A percentile compares a stretch with the other conserved stretches of the same genome.
These are phyloP conservation scores for Macrophomina pseudophaseolina DNA, from an alignment of 2,329 filamentous ascomycete genomes.

Conservation along the genomic window DNA sequence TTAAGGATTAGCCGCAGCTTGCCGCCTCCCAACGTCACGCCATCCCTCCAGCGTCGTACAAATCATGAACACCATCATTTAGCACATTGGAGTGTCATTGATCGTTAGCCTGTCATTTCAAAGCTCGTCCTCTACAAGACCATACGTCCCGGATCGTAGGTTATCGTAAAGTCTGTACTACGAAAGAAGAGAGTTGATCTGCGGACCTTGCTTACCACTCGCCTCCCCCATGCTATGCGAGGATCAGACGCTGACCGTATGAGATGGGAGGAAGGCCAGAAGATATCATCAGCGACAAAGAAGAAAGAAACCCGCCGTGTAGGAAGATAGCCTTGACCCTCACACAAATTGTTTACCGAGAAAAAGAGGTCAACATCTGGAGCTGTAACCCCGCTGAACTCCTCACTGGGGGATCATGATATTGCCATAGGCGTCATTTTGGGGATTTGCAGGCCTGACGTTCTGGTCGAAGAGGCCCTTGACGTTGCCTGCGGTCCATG, in stretches of 20 bases:
- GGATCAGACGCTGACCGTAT: background rate
- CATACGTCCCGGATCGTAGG: background rate
- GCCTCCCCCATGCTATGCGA: background rate
- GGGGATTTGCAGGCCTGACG: background rate
- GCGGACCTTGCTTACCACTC: background rate
- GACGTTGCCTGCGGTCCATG: background rate
- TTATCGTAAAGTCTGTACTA: background rate
- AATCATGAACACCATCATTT: background rate
- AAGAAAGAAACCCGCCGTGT: background rate
- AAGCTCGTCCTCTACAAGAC: background rate
- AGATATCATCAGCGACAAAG: conserved; percentile 13
- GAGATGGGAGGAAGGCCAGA: conserved; percentile 4
- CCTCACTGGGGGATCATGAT: too few relatives aligned
- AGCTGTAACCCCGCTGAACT: too few relatives aligned
- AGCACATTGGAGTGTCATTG: background rate
- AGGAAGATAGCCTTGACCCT: conserved; percentile 8
- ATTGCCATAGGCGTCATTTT: background rate
- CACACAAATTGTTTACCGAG: background rate
- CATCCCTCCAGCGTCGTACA: background rate
- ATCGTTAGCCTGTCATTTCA: background rate
- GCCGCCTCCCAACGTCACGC: background rate
- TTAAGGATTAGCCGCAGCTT: too few relatives aligned
- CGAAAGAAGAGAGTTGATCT: background rate
- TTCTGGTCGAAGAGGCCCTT: background rate
- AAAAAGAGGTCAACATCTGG: background rate